Evolutionary conservation across 2,329 filamentous ascomycete species (phyloP).

Genomic region (Chrysoporthe deuterocubensis): DNA sequence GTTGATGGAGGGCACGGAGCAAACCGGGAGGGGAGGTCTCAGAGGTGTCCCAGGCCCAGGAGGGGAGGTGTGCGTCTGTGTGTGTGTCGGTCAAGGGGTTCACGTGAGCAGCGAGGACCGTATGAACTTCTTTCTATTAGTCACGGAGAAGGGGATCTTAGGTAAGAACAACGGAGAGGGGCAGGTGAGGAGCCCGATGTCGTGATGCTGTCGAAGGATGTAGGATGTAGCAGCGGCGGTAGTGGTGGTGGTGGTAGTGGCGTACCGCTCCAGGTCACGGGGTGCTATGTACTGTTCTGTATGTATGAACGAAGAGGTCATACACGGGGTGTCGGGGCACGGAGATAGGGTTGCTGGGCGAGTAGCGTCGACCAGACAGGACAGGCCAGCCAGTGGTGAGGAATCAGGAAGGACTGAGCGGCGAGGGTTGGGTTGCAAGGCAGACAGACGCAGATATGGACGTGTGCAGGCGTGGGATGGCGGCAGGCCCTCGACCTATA

Average conservation of each 20-base stretch:
- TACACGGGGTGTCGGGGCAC: background rate
- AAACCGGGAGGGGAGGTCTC: constrained; percentile 7
- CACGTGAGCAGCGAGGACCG: constrained; percentile 26
- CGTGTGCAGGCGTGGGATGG: background rate
- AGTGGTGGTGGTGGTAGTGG: no score
- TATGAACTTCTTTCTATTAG: constrained; percentile 34
- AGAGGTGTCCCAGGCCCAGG: constrained; percentile 8
- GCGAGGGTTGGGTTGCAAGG: background rate
- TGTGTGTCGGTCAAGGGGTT: constrained; percentile 18
- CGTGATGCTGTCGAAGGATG: constrained; percentile 18
- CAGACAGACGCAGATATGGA: background rate
- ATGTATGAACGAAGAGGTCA: constrained; percentile 7
- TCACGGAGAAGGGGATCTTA: constrained; percentile 34
- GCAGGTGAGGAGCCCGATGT: constrained; percentile 1
- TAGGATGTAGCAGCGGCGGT: background rate
- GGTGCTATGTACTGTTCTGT: background rate
- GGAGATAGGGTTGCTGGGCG: constrained; percentile 6
- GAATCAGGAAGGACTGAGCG: background rate
- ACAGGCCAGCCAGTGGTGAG: background rate
- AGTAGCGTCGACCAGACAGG: background rate
- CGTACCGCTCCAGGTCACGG: no score
- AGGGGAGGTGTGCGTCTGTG: constrained; percentile 8
- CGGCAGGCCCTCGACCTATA: constrained; percentile 5
- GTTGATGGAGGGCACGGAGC: constrained; percentile 18
- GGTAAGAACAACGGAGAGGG: constrained; percentile 31